Conservation (phyloP, 2,329 filamentous ascomycete species). For the Laburnicola sp. region DNA sequence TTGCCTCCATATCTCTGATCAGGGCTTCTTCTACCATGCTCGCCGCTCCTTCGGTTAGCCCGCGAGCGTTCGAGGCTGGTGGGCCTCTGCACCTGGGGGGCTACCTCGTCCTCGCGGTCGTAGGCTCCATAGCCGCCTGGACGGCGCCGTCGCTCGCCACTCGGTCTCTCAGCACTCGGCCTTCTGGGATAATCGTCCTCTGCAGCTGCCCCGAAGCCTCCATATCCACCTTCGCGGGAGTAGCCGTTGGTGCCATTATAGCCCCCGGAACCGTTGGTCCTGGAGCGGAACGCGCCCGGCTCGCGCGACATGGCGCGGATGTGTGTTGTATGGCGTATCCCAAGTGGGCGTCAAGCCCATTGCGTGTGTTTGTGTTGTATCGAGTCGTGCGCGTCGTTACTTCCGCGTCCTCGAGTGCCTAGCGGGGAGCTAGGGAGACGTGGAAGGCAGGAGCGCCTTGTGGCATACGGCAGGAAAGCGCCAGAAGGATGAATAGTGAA, state of each 20-base stretch:
- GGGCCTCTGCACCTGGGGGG: slow-evolving; percentile 37
- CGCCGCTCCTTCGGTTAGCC: slow-evolving; percentile 25
- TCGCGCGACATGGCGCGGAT: slow-evolving; percentile 41
- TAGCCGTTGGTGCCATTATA: slow-evolving; percentile 44
- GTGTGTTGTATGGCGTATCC: not conserved
- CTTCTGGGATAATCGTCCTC: slow-evolving; percentile 21
- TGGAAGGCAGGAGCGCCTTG: not conserved
- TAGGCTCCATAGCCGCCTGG: slow-evolving; percentile 47
- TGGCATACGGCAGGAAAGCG: not conserved
- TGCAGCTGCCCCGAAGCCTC: slow-evolving; percentile 36
- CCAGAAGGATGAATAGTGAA: not conserved
- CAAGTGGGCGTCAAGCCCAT: not conserved
- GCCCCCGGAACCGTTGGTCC: slow-evolving; percentile 36
- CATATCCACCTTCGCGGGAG: slow-evolving; percentile 27
- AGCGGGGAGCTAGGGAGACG: slow-evolving; percentile 2
- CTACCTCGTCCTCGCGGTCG: slow-evolving; percentile 24
- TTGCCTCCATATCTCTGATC: slow-evolving; percentile 32
- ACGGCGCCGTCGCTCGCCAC: slow-evolving; percentile 36
- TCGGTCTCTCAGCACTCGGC: slow-evolving; percentile 20
- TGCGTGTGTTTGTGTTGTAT: not conserved
- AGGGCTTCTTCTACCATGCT: slow-evolving; percentile 44
- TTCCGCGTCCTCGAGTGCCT: not conserved
- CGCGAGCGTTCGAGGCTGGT: slow-evolving; percentile 48
- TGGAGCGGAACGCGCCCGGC: slow-evolving; percentile 36
- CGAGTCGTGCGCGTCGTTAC: not conserved